Base-by-base conservation (phyloP, 176 grass and related monocot genomes). In the Bothriochloa decipiens region DNA sequence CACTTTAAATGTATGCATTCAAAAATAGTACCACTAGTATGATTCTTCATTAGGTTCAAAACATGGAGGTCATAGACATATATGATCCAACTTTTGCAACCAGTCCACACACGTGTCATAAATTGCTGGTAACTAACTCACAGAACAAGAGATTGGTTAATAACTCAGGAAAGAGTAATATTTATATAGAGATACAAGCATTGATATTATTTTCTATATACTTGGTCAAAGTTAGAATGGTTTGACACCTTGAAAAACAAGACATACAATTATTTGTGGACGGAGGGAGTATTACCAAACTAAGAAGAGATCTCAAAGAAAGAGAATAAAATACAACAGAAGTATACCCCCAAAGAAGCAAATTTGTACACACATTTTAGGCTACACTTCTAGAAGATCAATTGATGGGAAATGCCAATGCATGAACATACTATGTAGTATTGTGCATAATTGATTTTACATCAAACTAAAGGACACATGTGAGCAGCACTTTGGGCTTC, bases 21-120 rank as follows among this genome's bases (percentile, higher is more conserved):
- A 68, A 77, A 35, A 71, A 22, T 11, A 74, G 23, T 22, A 27
- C 8, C 8, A 37, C 11, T 32, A 77, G n/a, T 2, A 1, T 76
- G 23, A 76, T 72, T 26, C 27, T 26, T 1, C 5, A 27, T 22
- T 77, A 39, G 32, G 43, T 33, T 77, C 26, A 20, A 88, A 65
- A 57, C 28, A 55, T 64, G 67, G 23, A 40, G 64, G 25, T 72
- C n/a, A 88, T 36, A 28, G 47, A 26, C 74, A 27, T 4, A 68
- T 5, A 57, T 16, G 45, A 75, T 49, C 25, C 26, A 20, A 50
- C 14, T 73, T 73, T 17, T 52, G 72, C 14, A 32, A 74, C 11
- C 23, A 29, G 40, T 81, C 12, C 11, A 18, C 9, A 41, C 57
- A 29, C 36, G 5, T 42, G 23, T 33, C 65, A 16, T 14, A 65